Conservation (phyloP, 108 stramenopile species). For the Aurantiochytrium sp. region DNA sequence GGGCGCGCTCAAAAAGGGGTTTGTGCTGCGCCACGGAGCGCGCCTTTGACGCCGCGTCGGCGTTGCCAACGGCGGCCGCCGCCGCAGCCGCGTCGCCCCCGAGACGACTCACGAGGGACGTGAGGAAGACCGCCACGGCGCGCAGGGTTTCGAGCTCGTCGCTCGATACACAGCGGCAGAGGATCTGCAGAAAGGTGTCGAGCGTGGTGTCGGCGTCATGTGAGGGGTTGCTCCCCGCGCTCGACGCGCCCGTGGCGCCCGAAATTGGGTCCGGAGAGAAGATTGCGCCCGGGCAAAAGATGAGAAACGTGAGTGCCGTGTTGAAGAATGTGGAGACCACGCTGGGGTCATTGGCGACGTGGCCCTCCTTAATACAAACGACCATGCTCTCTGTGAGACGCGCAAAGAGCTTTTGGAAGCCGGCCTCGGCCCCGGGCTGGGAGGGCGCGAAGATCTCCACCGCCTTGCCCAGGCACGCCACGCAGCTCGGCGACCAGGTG, state of each 20-base stretch:
- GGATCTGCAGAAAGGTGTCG: not conserved
- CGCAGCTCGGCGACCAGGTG: constrained; percentile 21
- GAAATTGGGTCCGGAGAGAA: not conserved
- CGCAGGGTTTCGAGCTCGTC: not conserved
- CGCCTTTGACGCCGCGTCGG: not conserved
- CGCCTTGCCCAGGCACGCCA: not conserved
- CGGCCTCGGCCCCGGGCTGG: not conserved
- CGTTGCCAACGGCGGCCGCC: not conserved
- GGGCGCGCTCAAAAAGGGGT: not conserved
- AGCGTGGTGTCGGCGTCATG: not conserved
- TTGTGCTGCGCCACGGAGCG: not conserved
- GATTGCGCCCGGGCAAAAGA: not conserved
- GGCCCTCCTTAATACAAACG: not conserved
- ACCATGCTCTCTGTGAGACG: constrained; percentile 1
- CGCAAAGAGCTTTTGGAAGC: not conserved
- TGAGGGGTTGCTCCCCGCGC: not conserved
- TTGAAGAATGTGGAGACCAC: not conserved
- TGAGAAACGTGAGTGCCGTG: not conserved
- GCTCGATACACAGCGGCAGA: not conserved
- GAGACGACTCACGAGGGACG: not conserved
- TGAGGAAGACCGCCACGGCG: not conserved
- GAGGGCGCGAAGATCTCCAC: not conserved
- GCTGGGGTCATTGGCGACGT: not conserved
- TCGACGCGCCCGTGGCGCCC: not conserved
- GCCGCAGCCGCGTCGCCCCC: not conserved